phyloP scores from a whole-genome alignment of 2,329 filamentous ascomycete species.

The Thielaviopsis musarum region DNA sequence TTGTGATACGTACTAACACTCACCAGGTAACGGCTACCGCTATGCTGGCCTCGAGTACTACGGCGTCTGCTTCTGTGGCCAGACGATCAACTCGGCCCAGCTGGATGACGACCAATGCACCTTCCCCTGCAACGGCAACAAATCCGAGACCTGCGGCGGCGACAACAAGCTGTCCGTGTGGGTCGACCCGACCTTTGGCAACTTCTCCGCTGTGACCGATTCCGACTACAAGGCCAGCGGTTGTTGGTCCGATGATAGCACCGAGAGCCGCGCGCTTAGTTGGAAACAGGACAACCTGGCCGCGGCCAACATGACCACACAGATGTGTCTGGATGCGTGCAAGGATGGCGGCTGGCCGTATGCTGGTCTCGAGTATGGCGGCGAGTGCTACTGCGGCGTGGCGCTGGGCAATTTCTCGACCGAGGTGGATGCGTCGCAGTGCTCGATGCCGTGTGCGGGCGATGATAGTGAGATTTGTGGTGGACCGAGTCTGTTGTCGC shows the following conservation, averaged over 20 bases:
- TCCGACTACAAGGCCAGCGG: slow-evolving; percentile 41
- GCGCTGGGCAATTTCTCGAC: slow-evolving; percentile 32
- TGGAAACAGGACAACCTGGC: slow-evolving; percentile 25
- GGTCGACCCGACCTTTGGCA: slow-evolving; percentile 30
- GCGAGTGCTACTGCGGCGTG: slow-evolving; percentile 34
- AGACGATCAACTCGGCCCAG: slow-evolving; percentile 34
- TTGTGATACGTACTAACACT: neutral
- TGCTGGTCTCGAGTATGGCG: slow-evolving; percentile 30
- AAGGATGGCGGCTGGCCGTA: slow-evolving; percentile 27
- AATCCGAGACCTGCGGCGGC: slow-evolving; percentile 29
- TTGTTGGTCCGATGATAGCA: slow-evolving; percentile 36
- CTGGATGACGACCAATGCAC: slow-evolving; percentile 37
- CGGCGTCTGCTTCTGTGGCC: slow-evolving; percentile 35
- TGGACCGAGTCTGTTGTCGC: slow-evolving; percentile 24
- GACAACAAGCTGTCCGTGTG: slow-evolving; percentile 30
- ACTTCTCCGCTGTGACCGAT: slow-evolving; percentile 28
- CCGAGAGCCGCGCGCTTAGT: slow-evolving; percentile 27
- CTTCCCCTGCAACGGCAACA: slow-evolving; percentile 34
- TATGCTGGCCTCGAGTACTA: slow-evolving; percentile 35
- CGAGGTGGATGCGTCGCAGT: slow-evolving; percentile 23
- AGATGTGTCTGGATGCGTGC: slow-evolving; percentile 27
- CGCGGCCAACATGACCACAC: slow-evolving; percentile 23
- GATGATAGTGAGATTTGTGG: slow-evolving; percentile 27
- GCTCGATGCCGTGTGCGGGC: slow-evolving; percentile 35
- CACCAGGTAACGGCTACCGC: slow-evolving; percentile 28